Percentiles rank a stretch among this genome's conserved stretches.
Evolutionary conservation across 768 basidiomycete species (phyloP).

Genomic region (Pisolithus marmoratus): DNA sequence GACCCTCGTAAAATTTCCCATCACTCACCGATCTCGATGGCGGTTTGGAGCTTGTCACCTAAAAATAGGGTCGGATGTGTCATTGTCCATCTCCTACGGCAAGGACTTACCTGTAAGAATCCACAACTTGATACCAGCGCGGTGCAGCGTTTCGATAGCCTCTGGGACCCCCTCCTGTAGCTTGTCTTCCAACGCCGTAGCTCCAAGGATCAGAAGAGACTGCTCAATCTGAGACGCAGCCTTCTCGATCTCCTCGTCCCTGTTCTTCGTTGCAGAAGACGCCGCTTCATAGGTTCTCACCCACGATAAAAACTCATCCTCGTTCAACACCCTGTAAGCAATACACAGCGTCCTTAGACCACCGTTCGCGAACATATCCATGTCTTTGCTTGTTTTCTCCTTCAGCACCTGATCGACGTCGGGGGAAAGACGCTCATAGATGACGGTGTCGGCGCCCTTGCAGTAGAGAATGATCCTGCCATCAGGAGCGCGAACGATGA

Average conservation of each 20-base stretch:
- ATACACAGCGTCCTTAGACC: slow-evolving; percentile 91
- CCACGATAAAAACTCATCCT: slow-evolving; percentile 86
- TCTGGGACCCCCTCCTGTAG: slow-evolving; percentile 96
- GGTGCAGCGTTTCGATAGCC: slow-evolving; percentile 85
- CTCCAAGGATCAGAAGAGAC: slow-evolving; percentile 79
- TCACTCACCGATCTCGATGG: slow-evolving; percentile 80
- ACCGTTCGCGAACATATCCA: slow-evolving; percentile 91
- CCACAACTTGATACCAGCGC: slow-evolving; percentile 97
- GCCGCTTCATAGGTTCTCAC: slow-evolving; percentile 76
- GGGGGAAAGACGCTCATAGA: slow-evolving; percentile 77
- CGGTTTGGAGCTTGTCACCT: slow-evolving; percentile 97
- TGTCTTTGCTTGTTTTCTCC: slow-evolving; percentile 75
- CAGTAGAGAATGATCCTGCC: slow-evolving; percentile 80
- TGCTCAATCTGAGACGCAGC: slow-evolving; percentile 82
- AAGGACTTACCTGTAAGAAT: slow-evolving; percentile 74
- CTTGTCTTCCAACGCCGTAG: slow-evolving; percentile 96
- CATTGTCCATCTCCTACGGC: not conserved
- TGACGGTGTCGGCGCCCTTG: slow-evolving; percentile 97
- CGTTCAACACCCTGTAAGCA: slow-evolving; percentile 68
- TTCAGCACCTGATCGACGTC: slow-evolving; percentile 72
- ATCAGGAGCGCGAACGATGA: slow-evolving; percentile 79
- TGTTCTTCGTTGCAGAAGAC: slow-evolving; percentile 63
- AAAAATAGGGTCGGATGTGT: not conserved
- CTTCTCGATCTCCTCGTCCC: slow-evolving; percentile 90
- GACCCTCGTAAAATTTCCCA: not conserved